phyloP scores from a whole-genome alignment of 768 basidiomycete species.

The Tylopilus sp. region DNA sequence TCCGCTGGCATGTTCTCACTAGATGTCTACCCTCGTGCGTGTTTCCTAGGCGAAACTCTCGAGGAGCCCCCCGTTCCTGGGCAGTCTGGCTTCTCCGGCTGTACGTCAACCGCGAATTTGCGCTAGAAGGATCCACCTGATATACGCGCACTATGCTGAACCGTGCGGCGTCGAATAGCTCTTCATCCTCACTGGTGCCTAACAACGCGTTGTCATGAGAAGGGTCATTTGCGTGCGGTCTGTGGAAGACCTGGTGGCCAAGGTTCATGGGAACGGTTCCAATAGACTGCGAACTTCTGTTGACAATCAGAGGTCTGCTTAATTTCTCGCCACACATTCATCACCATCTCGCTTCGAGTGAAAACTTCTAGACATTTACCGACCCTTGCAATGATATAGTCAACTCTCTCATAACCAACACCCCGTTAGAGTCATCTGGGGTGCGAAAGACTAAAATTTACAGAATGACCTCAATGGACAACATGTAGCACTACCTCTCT shows the following conservation, averaged over 20 bases:
- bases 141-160: slow-evolving; percentile 71
- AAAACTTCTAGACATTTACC: slow-evolving; percentile 67
- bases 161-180: slow-evolving; percentile 81
- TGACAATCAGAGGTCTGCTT: too few relatives aligned
- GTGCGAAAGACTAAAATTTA: too few relatives aligned
- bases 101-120: slow-evolving; percentile 88
- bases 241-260: slow-evolving; percentile 52
- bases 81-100: slow-evolving; percentile 55
- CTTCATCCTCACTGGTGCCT: slow-evolving; percentile 95
- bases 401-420: too few relatives aligned
- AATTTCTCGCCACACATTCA: slow-evolving; percentile 22
- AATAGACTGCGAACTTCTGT: too few relatives aligned
- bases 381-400: too few relatives aligned
- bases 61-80: too few relatives aligned
- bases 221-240: slow-evolving; percentile 94
- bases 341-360: slow-evolving; percentile 21
- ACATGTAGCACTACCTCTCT: too few relatives aligned
- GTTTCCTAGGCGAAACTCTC: slow-evolving; percentile 59
- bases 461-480: too few relatives aligned
- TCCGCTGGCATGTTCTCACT: slow-evolving; percentile 40
- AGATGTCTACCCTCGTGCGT: slow-evolving; percentile 91
- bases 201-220: slow-evolving; percentile 89
- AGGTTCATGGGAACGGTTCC: slow-evolving; percentile 18
- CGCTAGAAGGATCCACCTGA: slow-evolving; percentile 73
- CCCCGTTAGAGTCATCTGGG: too few relatives aligned